Percentiles rank a stretch among this genome's conserved stretches.
phyloP scores from a whole-genome alignment of 2,329 filamentous ascomycete genomes.

The Huntiella abstrusa region DNA sequence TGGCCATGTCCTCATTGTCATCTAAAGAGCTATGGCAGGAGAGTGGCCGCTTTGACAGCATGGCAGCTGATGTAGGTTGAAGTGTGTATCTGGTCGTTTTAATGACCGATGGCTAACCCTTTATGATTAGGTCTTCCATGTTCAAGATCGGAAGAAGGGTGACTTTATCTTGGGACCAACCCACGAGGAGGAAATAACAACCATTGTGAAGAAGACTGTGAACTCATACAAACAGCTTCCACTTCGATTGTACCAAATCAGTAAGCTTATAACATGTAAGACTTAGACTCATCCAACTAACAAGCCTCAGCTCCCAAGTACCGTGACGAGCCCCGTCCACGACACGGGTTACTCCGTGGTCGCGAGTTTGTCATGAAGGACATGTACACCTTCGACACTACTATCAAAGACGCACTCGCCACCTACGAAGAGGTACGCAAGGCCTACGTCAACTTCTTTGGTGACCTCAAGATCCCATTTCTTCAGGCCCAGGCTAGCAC shows the following conservation, averaged over 20 bases:
- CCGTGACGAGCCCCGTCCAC: constrained; percentile 73
- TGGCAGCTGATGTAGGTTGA: constrained; percentile 46
- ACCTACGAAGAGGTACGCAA: constrained; percentile 60
- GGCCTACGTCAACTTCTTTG: constrained; percentile 61
- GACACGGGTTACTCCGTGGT: constrained; percentile 70
- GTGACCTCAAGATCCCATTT: constrained; percentile 67
- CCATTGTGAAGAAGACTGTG: constrained; percentile 51
- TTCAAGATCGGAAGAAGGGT: constrained; percentile 59
- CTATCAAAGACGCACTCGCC: constrained; percentile 44
- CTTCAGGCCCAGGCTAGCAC: constrained; percentile 78
- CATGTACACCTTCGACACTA: constrained; percentile 81
- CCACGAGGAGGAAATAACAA: constrained; percentile 91
- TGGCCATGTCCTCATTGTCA: constrained; percentile 70
- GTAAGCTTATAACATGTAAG: constrained; percentile 24
- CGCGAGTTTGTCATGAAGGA: constrained; percentile 98
- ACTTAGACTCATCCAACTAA: background rate
- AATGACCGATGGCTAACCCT: background rate
- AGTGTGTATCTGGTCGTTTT: background rate
- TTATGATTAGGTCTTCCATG: constrained; percentile 47
- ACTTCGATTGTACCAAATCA: constrained; percentile 75
- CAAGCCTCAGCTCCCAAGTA: constrained; percentile 61
- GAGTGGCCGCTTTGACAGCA: constrained; percentile 60
- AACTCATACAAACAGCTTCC: constrained; percentile 77
- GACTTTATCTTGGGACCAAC: constrained; percentile 72
- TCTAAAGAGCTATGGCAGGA: constrained; percentile 67